A percentile compares a stretch with the other conserved stretches of the same genome.
phyloP scores from a whole-genome alignment of 1,139 yeast genomes.

The Blastobotrys petasosporus region DNA sequence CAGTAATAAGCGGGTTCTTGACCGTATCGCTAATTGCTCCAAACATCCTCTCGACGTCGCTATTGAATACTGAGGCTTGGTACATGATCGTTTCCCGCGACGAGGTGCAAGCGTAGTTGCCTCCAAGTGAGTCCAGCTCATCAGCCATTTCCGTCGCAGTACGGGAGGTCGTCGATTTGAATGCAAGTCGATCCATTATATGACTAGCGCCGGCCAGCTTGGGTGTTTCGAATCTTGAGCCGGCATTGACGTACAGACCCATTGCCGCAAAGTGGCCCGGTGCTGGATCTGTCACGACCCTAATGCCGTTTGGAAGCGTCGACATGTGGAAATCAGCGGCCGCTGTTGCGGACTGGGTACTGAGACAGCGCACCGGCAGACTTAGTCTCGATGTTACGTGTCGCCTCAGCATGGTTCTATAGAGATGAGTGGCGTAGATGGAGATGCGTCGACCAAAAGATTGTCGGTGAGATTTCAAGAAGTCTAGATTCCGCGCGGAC shows the following conservation, averaged over 20 bases:
- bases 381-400: background rate
- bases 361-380: background rate
- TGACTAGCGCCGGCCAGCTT: conserved; percentile 67
- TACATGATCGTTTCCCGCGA: conserved; percentile 88
- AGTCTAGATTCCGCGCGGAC: no score
- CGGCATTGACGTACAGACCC: conserved; percentile 87
- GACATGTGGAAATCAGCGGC: conserved; percentile 33
- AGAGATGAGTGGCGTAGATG: no score
- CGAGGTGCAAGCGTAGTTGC: conserved; percentile 90
- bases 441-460: no score
- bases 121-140: conserved; percentile 74
- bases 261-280: conserved; percentile 91
- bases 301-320: conserved; percentile 67
- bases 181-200: conserved; percentile 78
- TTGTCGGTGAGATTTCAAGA: no score
- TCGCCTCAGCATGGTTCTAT: conserved; percentile 1
- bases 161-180: conserved; percentile 62
- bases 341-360: background rate
- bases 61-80: conserved; percentile 89
- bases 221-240: conserved; percentile 70
- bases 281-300: conserved; percentile 76
- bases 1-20: conserved; percentile 58
- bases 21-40: conserved; percentile 76
- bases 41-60: conserved; percentile 80
- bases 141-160: conserved; percentile 69